Percentiles rank a stretch among this genome's conserved stretches.
These are phyloP conservation scores for Apophysomyces elegans DNA, from an alignment of 371 early-diverging fungal genomes.

Conservation along the genomic window DNA sequence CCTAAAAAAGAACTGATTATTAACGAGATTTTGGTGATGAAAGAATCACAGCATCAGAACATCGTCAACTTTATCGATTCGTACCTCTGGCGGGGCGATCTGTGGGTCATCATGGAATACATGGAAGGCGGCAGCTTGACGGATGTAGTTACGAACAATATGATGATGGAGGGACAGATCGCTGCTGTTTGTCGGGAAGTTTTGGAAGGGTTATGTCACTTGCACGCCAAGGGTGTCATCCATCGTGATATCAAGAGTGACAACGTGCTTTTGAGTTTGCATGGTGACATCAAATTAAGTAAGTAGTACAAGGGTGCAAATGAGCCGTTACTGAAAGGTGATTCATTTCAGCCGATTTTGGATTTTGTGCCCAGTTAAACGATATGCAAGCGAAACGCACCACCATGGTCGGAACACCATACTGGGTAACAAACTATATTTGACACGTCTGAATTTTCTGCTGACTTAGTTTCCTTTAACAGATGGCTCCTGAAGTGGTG, in stretches of 20 bases:
- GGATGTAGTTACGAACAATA: conserved; percentile 88
- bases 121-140: conserved; percentile 97
- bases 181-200: conserved; percentile 92
- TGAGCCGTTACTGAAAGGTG: conserved; percentile 16
- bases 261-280: conserved; percentile 86
- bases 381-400: conserved; percentile 81
- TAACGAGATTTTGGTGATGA: conserved; percentile 96
- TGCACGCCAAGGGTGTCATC: conserved; percentile 94
- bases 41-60: conserved; percentile 87
- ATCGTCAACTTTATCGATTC: conserved; percentile 97
- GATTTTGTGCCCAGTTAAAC: conserved; percentile 92
- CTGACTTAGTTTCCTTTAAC: not conserved
- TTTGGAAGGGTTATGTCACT: conserved; percentile 86
- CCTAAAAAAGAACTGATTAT: conserved; percentile 96
- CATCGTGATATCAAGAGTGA: conserved; percentile 98
- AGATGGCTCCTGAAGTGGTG: conserved; percentile 97
- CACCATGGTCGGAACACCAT: conserved; percentile 93
- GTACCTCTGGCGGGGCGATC: conserved; percentile 85
- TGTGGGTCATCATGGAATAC: conserved; percentile 97
- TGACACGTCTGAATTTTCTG: not conserved
- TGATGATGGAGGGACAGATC: conserved; percentile 96
- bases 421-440: conserved; percentile 56
- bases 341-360: conserved; percentile 80
- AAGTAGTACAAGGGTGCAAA: conserved; percentile 31
- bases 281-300: conserved; percentile 93